phyloP scores from a whole-genome alignment of 768 basidiomycete genomes.

The Cystobasidiopsis lactophilus region DNA sequence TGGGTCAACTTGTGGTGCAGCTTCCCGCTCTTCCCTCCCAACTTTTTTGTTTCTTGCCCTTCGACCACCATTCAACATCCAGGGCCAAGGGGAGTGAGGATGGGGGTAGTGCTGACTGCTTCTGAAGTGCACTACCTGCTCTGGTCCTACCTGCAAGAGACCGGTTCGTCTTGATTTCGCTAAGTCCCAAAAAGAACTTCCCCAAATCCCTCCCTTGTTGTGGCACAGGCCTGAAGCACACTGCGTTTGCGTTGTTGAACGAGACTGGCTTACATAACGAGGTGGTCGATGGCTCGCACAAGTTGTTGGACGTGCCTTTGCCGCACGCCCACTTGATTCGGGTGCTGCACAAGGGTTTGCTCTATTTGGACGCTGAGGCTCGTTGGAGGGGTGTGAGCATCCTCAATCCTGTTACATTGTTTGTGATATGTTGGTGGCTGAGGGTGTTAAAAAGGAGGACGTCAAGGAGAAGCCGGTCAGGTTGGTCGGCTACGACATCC shows the following conservation, averaged over 20 bases:
- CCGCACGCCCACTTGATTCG: constrained; percentile 18
- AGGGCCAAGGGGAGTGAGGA: too few relatives aligned
- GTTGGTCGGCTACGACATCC: constrained; percentile 14
- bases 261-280: constrained; percentile 10
- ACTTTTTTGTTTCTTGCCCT: too few relatives aligned
- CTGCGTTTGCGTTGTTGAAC: constrained; percentile 13
- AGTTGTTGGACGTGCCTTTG: constrained; percentile 8
- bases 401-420: neutral
- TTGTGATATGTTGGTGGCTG: neutral
- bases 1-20: too few relatives aligned
- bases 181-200: neutral
- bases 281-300: neutral
- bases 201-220: neutral
- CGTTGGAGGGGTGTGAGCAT: constrained; percentile 12
- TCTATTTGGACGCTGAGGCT: constrained; percentile 18
- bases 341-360: constrained; percentile 18
- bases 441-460: constrained; percentile 9
- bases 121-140: constrained; percentile 19
- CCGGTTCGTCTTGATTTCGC: neutral
- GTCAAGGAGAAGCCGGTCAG: neutral
- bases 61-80: too few relatives aligned
- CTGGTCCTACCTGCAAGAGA: constrained; percentile 17
- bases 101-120: constrained; percentile 10
- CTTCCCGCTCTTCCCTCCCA: too few relatives aligned
- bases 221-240: constrained; percentile 12